A percentile compares a stretch with the other conserved stretches of the same genome.
Conservation (phyloP, 176 grass and related monocot species). For the Juncus inflexus region DNA sequence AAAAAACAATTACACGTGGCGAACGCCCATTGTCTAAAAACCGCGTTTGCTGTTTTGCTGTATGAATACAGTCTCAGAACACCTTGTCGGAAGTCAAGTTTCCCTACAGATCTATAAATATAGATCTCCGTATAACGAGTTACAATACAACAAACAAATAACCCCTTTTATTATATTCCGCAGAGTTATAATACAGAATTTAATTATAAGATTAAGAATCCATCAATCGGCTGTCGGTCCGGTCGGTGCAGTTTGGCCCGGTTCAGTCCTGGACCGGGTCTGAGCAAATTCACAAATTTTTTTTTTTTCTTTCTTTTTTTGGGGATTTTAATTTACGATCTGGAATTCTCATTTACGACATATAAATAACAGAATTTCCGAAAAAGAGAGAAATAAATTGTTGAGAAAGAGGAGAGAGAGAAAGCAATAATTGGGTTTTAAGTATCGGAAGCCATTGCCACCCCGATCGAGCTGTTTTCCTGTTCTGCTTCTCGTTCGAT, state of each 20-base stretch:
- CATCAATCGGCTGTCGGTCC: slow-evolving; percentile 1
- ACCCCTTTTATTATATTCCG: neutral
- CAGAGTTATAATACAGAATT: slow-evolving; percentile 3
- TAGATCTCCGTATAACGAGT: neutral
- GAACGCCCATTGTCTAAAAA: neutral
- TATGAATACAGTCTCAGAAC: neutral
- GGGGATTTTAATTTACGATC: slow-evolving; percentile 7
- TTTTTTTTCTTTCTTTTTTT: slow-evolving; percentile 7
- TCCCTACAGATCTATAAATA: neutral
- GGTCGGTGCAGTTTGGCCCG: slow-evolving; percentile 30
- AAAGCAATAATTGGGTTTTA: slow-evolving; percentile 36
- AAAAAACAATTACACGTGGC: neutral
- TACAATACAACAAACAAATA: neutral
- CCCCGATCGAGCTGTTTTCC: slow-evolving; percentile 36
- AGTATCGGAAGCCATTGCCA: slow-evolving; percentile 32
- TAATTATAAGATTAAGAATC: neutral
- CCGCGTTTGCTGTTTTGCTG: slow-evolving; percentile 9
- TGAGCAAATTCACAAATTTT: slow-evolving; percentile 20
- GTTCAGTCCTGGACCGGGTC: slow-evolving; percentile 16
- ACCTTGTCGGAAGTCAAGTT: slow-evolving; percentile 1
- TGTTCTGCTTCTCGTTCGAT: neutral
- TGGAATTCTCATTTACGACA: slow-evolving; percentile 13
- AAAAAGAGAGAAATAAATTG: slow-evolving; percentile 15
- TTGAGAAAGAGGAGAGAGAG: slow-evolving; percentile 21
- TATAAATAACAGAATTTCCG: slow-evolving; percentile 23